phyloP scores from a whole-genome alignment of 73 alveolate genomes.

The Stentor roeselii region DNA sequence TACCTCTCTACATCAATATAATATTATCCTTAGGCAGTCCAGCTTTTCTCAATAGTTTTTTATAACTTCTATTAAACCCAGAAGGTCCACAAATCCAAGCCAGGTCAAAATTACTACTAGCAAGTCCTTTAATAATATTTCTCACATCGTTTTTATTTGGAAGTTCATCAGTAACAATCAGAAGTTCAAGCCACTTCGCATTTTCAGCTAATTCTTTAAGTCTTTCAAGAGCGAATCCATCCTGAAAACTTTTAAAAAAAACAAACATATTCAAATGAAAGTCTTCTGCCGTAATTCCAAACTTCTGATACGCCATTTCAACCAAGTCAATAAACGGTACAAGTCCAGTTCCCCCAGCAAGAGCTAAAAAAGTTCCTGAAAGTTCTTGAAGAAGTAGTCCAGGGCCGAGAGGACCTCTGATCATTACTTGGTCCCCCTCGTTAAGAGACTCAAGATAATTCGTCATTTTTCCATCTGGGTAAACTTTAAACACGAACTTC shows the following conservation, averaged over 20 bases:
- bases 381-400: not conserved
- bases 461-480: slow-evolving; percentile 21
- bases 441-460: not conserved
- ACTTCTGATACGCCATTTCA: not conserved
- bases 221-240: not conserved
- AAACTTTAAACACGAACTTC: not conserved
- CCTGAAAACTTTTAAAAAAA: not conserved
- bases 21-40: not conserved
- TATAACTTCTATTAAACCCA: not conserved
- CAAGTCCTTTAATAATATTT: not conserved
- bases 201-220: not conserved
- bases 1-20: not conserved
- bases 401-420: slow-evolving; percentile 20
- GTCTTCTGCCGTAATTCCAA: not conserved
- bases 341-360: not conserved
- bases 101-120: not conserved
- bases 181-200: not conserved
- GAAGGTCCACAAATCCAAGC: slow-evolving; percentile 27
- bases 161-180: not conserved
- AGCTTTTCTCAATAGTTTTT: not conserved
- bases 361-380: not conserved
- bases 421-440: not conserved
- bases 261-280: not conserved
- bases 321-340: slow-evolving; percentile 19
- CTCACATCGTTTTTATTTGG: not conserved